Percentiles rank a stretch among this genome's conserved stretches.
Conservation (phyloP, 257 asterid species). For the Ballota nigra region DNA sequence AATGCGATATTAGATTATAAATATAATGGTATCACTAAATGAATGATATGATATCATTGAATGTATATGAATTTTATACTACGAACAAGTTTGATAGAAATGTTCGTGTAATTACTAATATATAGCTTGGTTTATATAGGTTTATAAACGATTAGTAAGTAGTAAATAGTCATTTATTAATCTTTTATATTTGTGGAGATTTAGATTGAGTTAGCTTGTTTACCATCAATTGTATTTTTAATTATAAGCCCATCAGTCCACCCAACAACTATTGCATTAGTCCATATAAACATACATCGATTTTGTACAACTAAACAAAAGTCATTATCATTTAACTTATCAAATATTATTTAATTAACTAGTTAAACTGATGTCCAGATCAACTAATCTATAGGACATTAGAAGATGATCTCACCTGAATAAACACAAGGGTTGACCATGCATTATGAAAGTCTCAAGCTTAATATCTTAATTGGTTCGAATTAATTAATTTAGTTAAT, state of each 20-base stretch:
- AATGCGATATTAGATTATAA: too few species aligned
- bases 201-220: background rate
- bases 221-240: background rate
- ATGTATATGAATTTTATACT: too few species aligned
- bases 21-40: too few species aligned
- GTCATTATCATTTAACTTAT: background rate
- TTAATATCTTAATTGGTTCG: background rate
- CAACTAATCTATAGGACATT: too few species aligned
- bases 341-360: background rate
- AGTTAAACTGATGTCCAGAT: slow-evolving; percentile 13
- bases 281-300: background rate
- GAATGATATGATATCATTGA: too few species aligned
- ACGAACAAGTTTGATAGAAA: too few species aligned
- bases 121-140: too few species aligned
- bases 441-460: background rate
- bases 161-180: background rate
- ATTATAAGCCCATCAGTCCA: background rate
- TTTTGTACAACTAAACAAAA: background rate
- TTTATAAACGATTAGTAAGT: too few species aligned
- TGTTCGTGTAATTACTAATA: too few species aligned
- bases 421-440: slow-evolving; percentile 7
- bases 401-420: slow-evolving; percentile 19
- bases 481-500: slow-evolving; percentile 3
- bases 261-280: background rate
- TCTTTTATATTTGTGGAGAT: background rate